These are phyloP conservation scores for Hyaloscypha finlandica DNA, from an alignment of 495 filamentous ascomycete species.

Conservation along the genomic window DNA sequence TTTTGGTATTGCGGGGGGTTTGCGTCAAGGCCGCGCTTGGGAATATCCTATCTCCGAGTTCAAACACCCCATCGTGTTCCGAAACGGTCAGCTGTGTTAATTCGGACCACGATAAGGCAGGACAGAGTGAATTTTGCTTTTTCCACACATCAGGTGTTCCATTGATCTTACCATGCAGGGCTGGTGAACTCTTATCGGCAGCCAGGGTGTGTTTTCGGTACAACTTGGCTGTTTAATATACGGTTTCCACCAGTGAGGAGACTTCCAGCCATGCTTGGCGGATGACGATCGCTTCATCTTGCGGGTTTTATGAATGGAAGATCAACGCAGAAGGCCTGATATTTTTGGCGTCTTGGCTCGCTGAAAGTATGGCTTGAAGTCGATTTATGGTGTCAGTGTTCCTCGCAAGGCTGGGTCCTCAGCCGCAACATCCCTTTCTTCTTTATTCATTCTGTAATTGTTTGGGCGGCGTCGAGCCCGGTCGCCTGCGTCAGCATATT, in stretches of 20 bases:
- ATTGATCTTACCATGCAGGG: neutral
- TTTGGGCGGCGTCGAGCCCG: slow-evolving; percentile 7
- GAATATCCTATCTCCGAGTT: neutral
- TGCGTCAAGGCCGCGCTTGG: slow-evolving; percentile 8
- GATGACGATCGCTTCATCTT: slow-evolving; percentile 4
- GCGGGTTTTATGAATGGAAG: neutral
- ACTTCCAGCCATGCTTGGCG: neutral
- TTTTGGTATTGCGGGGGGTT: neutral
- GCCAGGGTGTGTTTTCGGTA: neutral
- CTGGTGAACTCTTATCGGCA: neutral
- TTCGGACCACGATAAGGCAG: neutral
- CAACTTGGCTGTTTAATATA: neutral
- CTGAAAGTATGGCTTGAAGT: neutral
- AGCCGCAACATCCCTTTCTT: neutral
- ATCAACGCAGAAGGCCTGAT: slow-evolving; percentile 5
- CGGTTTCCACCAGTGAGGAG: neutral
- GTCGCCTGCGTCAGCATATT: neutral
- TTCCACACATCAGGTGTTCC: neutral
- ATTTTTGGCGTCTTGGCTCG: slow-evolving; percentile 4
- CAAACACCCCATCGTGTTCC: neutral
- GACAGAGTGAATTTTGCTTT: neutral
- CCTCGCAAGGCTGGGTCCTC: neutral
- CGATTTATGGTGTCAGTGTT: neutral
- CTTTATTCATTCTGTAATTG: neutral
- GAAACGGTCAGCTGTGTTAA: neutral